Evolutionary conservation across 208 protist species (phyloP), one percentile per base, ranked within the genome.

Genomic region (Acanthamoeba castellanii): DNA sequence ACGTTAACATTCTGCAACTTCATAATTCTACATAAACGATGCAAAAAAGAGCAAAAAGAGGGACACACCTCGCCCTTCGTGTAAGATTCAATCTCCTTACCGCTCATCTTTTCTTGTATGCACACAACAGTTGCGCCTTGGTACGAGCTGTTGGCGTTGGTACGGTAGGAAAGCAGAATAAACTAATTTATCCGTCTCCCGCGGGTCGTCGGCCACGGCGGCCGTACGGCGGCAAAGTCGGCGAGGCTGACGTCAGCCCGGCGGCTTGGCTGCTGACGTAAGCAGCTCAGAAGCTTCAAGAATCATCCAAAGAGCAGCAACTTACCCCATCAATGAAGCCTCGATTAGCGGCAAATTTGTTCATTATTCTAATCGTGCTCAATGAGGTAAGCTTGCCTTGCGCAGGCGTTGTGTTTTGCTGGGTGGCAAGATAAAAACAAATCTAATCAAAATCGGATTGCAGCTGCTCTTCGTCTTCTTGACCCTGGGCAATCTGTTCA

Each of bases 401-500:
- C 20, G 1, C 66, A 34, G 3, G 14, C 66, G 11, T 72, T 8
- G n/a, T 59, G 5, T 34, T n/a, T 34, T 20, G 1, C 27, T 50
- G 37, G n/a, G 22, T 52, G 3, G 25, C 42, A 85, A 59, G 34
- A 57, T 30, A 3, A 20, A 18, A 85, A 6, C 30, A 6, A 22
- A 13, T 47, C 1, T 57, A 5, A 85, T 50, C n/a, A 7, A 25
- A 13, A 22, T 85, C 22, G 20, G 3, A 14, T 30, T 0, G 0
- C 76, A 85, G 76, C 47, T 85, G 45, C 25, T 85, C 13, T 85
- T 85, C 22, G 25, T 85, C 7, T 85, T 85, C 76, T 57, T 85
- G 42, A 85, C 76, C 5, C n/a, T 85, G 16, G 76, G 76, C 45
- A 85, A 85, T 57, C 18, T 85, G 11, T 85, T 85, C 76, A 85